phyloP scores from a whole-genome alignment of 106 monocot species.

The Vanilla planifolia region DNA sequence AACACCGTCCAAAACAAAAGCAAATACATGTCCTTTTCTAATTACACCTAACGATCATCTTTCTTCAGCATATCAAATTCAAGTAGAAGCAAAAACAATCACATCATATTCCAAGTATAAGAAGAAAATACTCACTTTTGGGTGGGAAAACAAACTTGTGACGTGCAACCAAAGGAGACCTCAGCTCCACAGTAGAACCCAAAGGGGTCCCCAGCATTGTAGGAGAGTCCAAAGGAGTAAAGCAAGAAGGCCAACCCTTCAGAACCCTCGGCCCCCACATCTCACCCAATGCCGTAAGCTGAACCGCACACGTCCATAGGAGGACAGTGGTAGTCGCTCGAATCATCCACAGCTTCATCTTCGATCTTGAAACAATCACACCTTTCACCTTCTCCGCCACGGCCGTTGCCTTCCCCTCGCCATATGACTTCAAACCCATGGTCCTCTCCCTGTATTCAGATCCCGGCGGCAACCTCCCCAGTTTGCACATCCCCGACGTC shows the following conservation, averaged over 20 bases:
- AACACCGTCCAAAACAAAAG: no score
- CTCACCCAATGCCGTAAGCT: slow-evolving; percentile 73
- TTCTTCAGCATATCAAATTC: no score
- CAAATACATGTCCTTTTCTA: no score
- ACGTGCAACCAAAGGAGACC: slow-evolving; percentile 6
- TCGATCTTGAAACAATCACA: slow-evolving; percentile 32
- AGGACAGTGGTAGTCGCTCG: slow-evolving; percentile 58
- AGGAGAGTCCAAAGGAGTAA: slow-evolving; percentile 17
- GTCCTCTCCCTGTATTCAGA: slow-evolving; percentile 4
- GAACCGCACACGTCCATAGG: slow-evolving; percentile 82
- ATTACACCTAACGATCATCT: no score
- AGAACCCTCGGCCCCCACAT: slow-evolving; percentile 63
- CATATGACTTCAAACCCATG: slow-evolving; percentile 19
- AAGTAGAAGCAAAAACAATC: no score
- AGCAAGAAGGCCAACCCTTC: slow-evolving; percentile 80
- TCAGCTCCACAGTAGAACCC: slow-evolving; percentile 1
- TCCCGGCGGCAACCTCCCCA: not conserved
- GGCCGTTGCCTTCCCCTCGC: slow-evolving; percentile 1
- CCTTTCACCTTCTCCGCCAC: slow-evolving; percentile 19
- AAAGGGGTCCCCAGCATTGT: slow-evolving; percentile 1
- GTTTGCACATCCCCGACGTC: not conserved
- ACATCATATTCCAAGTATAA: no score
- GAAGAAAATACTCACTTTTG: slow-evolving; percentile 45
- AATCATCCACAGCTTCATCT: slow-evolving; percentile 77
- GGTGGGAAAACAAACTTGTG: slow-evolving; percentile 41